A percentile compares a stretch with the other conserved stretches of the same genome.
Conservation (phyloP, 129 eudicot species). For the Saposhnikovia divaricata region DNA sequence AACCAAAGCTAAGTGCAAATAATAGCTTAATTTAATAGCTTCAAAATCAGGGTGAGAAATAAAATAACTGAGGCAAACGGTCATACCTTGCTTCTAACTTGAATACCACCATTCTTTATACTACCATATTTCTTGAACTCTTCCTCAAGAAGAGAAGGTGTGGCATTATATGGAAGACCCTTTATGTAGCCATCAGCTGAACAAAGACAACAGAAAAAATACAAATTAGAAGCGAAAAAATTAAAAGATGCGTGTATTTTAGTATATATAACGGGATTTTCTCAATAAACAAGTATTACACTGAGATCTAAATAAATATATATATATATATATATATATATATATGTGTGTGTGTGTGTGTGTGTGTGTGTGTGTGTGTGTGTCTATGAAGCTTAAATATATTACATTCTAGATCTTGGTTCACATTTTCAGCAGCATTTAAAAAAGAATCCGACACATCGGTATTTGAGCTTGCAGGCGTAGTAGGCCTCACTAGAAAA, state of each 20-base stretch:
- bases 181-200: constrained; percentile 70
- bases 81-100: constrained; percentile 66
- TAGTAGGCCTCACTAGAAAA: constrained; percentile 27
- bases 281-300: neutral
- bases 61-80: neutral
- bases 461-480: constrained; percentile 18
- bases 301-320: neutral
- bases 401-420: constrained; percentile 72
- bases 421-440: constrained; percentile 41
- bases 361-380: neutral
- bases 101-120: constrained; percentile 73
- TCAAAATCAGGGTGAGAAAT: neutral
- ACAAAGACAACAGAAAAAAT: neutral
- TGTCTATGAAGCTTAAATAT: neutral
- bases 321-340: no score
- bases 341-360: no score
- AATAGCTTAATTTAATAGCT: neutral
- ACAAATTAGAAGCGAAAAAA: neutral
- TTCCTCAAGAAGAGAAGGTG: constrained; percentile 49
- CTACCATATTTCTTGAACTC: constrained; percentile 73
- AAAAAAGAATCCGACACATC: constrained; percentile 32
- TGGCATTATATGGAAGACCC: constrained; percentile 62
- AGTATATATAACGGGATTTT: neutral
- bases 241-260: neutral
- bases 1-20: no score